Conservation (phyloP, 75 land plant species). For the Chamaecyparis obtusa region DNA sequence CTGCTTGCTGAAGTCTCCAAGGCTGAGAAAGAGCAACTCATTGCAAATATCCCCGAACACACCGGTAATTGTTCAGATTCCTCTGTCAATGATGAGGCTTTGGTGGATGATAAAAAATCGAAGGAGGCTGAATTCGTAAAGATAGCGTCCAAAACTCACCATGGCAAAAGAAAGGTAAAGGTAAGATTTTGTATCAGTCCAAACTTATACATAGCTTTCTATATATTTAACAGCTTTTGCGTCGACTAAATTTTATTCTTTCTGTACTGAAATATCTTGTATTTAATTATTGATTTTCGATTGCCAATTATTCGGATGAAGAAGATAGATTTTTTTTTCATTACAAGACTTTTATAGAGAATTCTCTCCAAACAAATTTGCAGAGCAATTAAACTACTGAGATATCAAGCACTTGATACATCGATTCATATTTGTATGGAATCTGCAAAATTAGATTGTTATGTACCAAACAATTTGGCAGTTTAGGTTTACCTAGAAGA, state of each 20-base stretch:
- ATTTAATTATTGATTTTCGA: no score
- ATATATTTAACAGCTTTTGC: not conserved
- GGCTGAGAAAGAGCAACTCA: not conserved
- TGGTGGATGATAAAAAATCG: not conserved
- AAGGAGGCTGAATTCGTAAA: slow-evolving; percentile 1
- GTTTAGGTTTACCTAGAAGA: not conserved
- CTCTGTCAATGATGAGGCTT: slow-evolving; percentile 6
- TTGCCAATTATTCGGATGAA: no score
- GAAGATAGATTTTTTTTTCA: no score
- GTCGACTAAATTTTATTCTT: not conserved
- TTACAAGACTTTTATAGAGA: not conserved
- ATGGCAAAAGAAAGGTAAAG: slow-evolving; percentile 54
- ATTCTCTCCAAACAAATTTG: no score
- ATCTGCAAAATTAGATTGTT: not conserved
- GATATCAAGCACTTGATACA: not conserved
- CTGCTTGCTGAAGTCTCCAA: slow-evolving; percentile 21
- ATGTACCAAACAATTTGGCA: not conserved
- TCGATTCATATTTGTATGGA: not conserved
- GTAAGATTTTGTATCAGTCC: slow-evolving; percentile 12
- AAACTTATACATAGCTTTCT: not conserved
- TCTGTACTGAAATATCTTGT: not conserved
- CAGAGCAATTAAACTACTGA: no score
- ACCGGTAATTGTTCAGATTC: slow-evolving; percentile 7
- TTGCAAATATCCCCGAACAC: slow-evolving; percentile 14
- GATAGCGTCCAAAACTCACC: slow-evolving; percentile 23